A percentile compares a stretch with the other conserved stretches of the same genome.
Evolutionary conservation across 441 rosid species (phyloP).

Genomic region (Corymbia calophylla): DNA sequence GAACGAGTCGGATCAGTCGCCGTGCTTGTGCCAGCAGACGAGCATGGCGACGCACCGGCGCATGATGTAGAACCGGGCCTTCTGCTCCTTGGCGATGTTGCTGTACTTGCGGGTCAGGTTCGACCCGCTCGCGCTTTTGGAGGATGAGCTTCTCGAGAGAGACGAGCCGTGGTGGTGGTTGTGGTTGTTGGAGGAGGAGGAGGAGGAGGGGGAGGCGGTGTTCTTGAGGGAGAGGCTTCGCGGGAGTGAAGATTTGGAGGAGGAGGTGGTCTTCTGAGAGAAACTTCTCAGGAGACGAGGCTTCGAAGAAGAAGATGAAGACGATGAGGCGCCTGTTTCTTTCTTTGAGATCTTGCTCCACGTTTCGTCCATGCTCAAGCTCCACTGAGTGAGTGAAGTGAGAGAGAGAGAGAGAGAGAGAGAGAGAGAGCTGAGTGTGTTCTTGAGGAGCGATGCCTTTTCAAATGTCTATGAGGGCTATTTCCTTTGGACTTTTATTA

Average conservation of each 20-base stretch:
- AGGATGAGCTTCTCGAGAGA: slow-evolving; percentile 31
- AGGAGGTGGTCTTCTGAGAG: slow-evolving; percentile 11
- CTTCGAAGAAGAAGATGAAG: neutral
- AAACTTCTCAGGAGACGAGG: neutral
- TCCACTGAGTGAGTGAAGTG: neutral
- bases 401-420: neutral
- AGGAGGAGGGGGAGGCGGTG: slow-evolving; percentile 45
- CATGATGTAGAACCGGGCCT: slow-evolving; percentile 95
- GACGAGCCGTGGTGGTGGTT: slow-evolving; percentile 33
- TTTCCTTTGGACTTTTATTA: neutral
- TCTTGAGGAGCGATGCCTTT: neutral
- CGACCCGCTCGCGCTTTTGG: neutral
- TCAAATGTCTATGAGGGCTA: neutral
- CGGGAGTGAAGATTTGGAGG: slow-evolving; percentile 40
- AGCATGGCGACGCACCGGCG: slow-evolving; percentile 99
- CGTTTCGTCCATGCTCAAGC: slow-evolving; percentile 60
- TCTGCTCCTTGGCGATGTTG: slow-evolving; percentile 89
- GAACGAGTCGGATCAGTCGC: slow-evolving; percentile 42
- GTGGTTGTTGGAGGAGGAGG: slow-evolving; percentile 45
- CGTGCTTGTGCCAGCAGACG: slow-evolving; percentile 96
- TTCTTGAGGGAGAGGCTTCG: slow-evolving; percentile 76
- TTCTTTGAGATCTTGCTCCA: slow-evolving; percentile 67
- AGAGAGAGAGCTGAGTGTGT: neutral
- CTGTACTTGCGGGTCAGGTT: slow-evolving; percentile 57
- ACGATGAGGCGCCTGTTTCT: slow-evolving; percentile 14